phyloP scores from a whole-genome alignment of 345 rosid species.

The Pugionium cornutum region DNA sequence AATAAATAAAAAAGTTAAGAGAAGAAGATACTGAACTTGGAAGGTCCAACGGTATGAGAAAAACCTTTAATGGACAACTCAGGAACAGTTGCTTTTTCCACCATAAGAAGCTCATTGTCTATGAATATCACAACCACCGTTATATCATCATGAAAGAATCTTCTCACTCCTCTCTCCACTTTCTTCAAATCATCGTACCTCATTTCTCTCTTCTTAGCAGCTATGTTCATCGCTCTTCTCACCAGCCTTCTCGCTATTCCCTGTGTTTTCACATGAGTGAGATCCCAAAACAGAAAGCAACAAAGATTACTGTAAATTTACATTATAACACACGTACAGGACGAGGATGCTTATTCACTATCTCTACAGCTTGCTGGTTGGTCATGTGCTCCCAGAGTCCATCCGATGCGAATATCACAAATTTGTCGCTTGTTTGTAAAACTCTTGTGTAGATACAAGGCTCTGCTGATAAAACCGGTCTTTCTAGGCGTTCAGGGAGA shows the following conservation, averaged over 20 bases:
- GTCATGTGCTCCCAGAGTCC: slow-evolving; percentile 90
- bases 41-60: slow-evolving; percentile 61
- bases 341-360: slow-evolving; percentile 65
- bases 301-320: neutral
- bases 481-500: slow-evolving; percentile 67
- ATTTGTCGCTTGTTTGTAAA: slow-evolving; percentile 66
- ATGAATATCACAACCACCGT: slow-evolving; percentile 81
- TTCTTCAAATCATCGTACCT: slow-evolving; percentile 66
- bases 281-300: neutral
- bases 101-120: slow-evolving; percentile 55
- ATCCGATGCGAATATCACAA: slow-evolving; percentile 92
- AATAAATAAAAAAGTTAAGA: slow-evolving; percentile 9
- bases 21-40: slow-evolving; percentile 55
- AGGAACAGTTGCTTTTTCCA: slow-evolving; percentile 47
- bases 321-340: slow-evolving; percentile 48
- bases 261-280: slow-evolving; percentile 37
- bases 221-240: slow-evolving; percentile 66
- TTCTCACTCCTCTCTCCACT: slow-evolving; percentile 60
- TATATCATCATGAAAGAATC: slow-evolving; percentile 83
- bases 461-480: slow-evolving; percentile 82
- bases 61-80: slow-evolving; percentile 73
- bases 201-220: slow-evolving; percentile 73
- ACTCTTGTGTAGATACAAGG: slow-evolving; percentile 66
- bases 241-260: slow-evolving; percentile 82
- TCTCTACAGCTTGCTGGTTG: slow-evolving; percentile 86